These are phyloP conservation scores for Aspergillus coremiiformis DNA, from an alignment of 495 filamentous ascomycete species.

Conservation along the genomic window DNA sequence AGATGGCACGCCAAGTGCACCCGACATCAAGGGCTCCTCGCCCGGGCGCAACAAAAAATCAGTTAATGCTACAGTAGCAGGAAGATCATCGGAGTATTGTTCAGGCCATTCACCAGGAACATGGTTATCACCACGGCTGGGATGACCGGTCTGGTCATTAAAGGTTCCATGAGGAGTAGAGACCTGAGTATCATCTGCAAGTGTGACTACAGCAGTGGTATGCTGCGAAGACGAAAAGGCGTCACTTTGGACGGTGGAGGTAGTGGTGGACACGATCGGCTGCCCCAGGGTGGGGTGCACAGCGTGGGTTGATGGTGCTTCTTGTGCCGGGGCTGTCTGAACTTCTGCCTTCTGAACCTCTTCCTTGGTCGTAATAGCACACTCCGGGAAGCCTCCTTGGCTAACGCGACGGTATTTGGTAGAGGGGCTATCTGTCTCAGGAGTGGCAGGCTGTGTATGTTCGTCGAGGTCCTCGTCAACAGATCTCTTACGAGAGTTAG, in stretches of 20 bases:
- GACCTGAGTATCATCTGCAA: not conserved
- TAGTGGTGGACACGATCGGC: not conserved
- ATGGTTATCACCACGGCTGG: not conserved
- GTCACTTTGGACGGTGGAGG: not conserved
- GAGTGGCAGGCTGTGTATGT: not conserved
- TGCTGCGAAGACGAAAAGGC: not conserved
- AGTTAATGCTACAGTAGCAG: not conserved
- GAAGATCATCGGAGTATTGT: not conserved
- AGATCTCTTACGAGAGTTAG: conserved; percentile 10
- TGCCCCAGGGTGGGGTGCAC: not conserved
- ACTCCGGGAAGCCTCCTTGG: not conserved
- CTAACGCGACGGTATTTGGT: conserved; percentile 12
- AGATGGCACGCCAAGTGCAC: not conserved
- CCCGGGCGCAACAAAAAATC: not conserved
- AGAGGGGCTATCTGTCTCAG: not conserved
- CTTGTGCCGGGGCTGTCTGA: too few relatives aligned
- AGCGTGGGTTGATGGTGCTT: not conserved
- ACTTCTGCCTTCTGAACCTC: not conserved
- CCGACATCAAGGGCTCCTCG: conserved; percentile 3
- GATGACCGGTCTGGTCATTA: not conserved
- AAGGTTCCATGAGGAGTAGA: not conserved
- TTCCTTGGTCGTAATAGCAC: not conserved
- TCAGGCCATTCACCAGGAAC: conserved; percentile 1
- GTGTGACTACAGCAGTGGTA: not conserved
- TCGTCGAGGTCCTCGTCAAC: conserved; percentile 3